Evolutionary conservation across 2,329 filamentous ascomycete genomes (phyloP).

Genomic region (Fusarium stilboides): DNA sequence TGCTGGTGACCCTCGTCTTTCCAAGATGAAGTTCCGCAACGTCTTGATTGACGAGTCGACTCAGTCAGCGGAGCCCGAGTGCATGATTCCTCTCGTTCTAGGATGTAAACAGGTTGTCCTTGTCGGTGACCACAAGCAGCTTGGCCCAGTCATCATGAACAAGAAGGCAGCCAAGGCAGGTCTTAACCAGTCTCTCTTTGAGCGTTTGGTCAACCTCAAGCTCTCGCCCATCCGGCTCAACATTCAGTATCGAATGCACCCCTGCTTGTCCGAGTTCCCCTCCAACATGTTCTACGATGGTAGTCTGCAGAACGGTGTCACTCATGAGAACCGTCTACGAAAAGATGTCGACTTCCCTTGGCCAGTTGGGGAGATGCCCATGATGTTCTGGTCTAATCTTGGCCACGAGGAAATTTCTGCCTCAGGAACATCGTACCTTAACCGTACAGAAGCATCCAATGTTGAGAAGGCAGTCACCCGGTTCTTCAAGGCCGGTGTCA

Average conservation of each 20-base stretch:
- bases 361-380: conserved; percentile 93
- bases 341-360: conserved; percentile 98
- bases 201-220: conserved; percentile 93
- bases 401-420: conserved; percentile 98
- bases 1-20: conserved; percentile 92
- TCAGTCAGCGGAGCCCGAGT: conserved; percentile 97
- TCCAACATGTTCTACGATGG: conserved; percentile 99
- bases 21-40: conserved; percentile 98
- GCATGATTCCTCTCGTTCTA: conserved; percentile 97
- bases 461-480: conserved; percentile 99
- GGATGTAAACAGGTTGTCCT: conserved; percentile 99
- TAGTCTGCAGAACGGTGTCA: conserved; percentile 95
- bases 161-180: conserved; percentile 99
- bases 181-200: conserved; percentile 97
- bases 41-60: conserved; percentile 99
- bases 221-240: conserved; percentile 93
- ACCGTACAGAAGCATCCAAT: conserved; percentile 95
- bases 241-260: conserved; percentile 99
- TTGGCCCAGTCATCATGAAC: conserved; percentile 99
- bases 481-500: conserved; percentile 99
- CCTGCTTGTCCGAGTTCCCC: conserved; percentile 95
- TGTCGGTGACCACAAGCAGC: conserved; percentile 97
- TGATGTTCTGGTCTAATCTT: conserved; percentile 99
- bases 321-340: conserved; percentile 87
- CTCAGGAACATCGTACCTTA: conserved; percentile 97